Base-by-base conservation (phyloP, 1,139 yeast species). In the Hemisphaericaspora xylanilytica region DNA sequence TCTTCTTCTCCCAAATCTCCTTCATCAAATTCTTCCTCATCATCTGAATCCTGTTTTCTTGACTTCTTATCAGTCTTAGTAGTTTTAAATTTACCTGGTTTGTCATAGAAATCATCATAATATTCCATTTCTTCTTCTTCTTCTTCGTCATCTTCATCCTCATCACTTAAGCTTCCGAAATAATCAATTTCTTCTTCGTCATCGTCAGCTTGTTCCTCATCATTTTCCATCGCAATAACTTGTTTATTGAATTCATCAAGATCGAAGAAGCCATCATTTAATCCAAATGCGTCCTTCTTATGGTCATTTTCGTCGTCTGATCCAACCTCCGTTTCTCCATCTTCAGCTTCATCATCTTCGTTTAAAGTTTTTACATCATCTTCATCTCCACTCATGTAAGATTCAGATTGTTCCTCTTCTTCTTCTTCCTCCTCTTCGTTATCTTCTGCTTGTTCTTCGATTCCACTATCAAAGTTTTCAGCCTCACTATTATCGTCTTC, bases 231-330 rank as follows among this genome's bases (percentile, higher is more conserved):
- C 3, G 80, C 87, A 35, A 86, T 59, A 5, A 88, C 80, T 58
- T 89, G 95, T 55, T 78, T 81, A 59, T 89, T 86, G 65, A 86
- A 90, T 35, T 84, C 85, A 48, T 88, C 95, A 29, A 92, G 78
- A 45, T 88, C 81, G 58, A 92, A 92, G 50, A 90, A 84, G 8
- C 80, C 87, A 54, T 88, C 96, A 54, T 90, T 86, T 33, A 89
- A 70, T 2, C 90, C 95, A 52, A 73, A 77, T 2, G 64, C 75
- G 50, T 80, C 84, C 43, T 75, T 70, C 22, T 48, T 59, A 16
- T 44, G 50, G 1, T 36, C 56, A 15, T 44, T 55, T n/a, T 47
- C 56, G 15, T 51, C 56, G 10, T 48, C 58, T 9, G 37, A 32
- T 15, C 34, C 38, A 3, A 32, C 41, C 15, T 35, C 39, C 3